Conservation (phyloP, 1,284 basidiomycete species). For the Papiliotrema fonsecae region DNA sequence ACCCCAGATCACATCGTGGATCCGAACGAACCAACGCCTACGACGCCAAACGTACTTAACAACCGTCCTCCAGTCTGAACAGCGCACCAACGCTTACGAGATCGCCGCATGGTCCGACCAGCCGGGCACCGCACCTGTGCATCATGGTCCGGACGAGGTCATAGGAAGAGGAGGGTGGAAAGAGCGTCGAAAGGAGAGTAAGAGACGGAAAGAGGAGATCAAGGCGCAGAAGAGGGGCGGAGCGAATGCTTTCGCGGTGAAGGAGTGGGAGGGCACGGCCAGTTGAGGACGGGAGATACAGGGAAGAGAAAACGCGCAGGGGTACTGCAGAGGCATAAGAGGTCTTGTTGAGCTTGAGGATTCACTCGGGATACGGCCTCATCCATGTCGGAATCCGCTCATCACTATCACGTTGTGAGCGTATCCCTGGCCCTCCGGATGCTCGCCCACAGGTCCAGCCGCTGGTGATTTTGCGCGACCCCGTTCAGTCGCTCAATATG, state of each 20-base stretch:
- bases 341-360: no score
- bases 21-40: conserved; percentile 32
- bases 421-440: no score
- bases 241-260: conserved; percentile 41
- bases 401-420: no score
- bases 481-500: no score
- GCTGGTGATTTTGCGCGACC: no score
- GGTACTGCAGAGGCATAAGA: no score
- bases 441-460: no score
- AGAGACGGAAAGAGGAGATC: conserved; percentile 20
- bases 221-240: conserved; percentile 29
- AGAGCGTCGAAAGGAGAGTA: conserved; percentile 14
- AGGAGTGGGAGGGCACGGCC: conserved; percentile 42
- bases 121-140: conserved; percentile 30
- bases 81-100: conserved; percentile 38
- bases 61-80: conserved; percentile 25
- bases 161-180: conserved; percentile 10
- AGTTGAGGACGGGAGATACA: not conserved
- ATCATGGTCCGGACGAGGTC: not conserved
- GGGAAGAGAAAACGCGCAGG: no score
- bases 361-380: no score
- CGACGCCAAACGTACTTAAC: conserved; percentile 27
- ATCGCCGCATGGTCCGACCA: conserved; percentile 43
- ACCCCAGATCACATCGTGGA: conserved; percentile 36
- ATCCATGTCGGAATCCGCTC: no score